Conservation (phyloP, 305 asterid species). For the Ilex paraguariensis region DNA sequence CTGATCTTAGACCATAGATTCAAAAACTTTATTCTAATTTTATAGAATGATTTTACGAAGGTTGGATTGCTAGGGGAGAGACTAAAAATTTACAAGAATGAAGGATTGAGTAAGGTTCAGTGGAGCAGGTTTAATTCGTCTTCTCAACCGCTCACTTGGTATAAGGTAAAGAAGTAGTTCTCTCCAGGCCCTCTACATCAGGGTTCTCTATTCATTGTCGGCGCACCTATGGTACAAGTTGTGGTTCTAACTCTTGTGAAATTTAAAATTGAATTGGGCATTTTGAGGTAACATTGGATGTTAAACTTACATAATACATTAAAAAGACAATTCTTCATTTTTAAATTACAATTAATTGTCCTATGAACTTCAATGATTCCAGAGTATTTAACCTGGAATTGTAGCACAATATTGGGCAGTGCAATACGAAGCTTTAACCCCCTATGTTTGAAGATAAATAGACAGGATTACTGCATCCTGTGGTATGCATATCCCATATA, state of each 20-base stretch:
- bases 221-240: not conserved
- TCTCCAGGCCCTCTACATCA: not conserved
- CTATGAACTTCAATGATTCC: too few relatives aligned
- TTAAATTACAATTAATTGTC: too few relatives aligned
- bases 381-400: too few relatives aligned
- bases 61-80: slow-evolving; percentile 79
- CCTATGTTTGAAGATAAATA: too few relatives aligned
- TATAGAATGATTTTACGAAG: slow-evolving; percentile 24
- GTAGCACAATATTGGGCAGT: too few relatives aligned
- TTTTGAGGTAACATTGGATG: too few relatives aligned
- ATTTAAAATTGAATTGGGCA: too few relatives aligned
- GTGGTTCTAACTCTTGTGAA: not conserved
- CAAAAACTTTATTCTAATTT: slow-evolving; percentile 5
- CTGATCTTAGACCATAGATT: not conserved
- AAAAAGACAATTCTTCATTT: too few relatives aligned
- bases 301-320: too few relatives aligned
- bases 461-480: too few relatives aligned
- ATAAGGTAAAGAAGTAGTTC: slow-evolving; percentile 45
- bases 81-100: slow-evolving; percentile 36
- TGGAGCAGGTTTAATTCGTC: slow-evolving; percentile 45
- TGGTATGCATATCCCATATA: too few relatives aligned
- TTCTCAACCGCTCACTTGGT: slow-evolving; percentile 67
- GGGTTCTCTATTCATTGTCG: not conserved
- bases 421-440: too few relatives aligned
- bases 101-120: slow-evolving; percentile 32